Percentiles rank a stretch among this genome's conserved stretches.
Evolutionary conservation across 2,329 filamentous ascomycete species (phyloP).

Genomic region (Exophiala spinifera): DNA sequence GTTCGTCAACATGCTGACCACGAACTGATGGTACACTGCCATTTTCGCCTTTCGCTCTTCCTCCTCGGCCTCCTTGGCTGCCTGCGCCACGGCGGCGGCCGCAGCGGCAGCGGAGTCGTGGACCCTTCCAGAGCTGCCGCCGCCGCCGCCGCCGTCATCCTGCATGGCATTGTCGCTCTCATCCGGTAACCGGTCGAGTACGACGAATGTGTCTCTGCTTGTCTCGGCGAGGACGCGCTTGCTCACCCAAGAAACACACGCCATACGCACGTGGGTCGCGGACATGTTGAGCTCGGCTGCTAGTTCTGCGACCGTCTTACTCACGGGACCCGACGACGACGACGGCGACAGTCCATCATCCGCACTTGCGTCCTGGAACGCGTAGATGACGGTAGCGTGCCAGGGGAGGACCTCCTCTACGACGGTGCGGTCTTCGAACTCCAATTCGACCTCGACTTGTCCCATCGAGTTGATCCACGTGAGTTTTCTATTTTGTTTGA

Average conservation of each 20-base stretch:
- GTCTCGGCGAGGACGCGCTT: conserved; percentile 51
- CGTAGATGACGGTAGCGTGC: conserved; percentile 83
- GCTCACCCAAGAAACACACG: conserved; percentile 61
- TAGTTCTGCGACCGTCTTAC: conserved; percentile 44
- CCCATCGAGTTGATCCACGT: conserved; percentile 84
- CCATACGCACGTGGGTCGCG: conserved; percentile 54
- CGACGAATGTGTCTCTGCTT: conserved; percentile 51
- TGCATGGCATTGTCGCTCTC: conserved; percentile 27
- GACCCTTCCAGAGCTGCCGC: conserved; percentile 16
- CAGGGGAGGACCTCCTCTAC: conserved; percentile 69
- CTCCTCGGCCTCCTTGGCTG: conserved; percentile 46
- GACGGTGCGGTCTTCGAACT: conserved; percentile 75
- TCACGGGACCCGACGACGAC: conserved; percentile 29
- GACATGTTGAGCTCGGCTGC: conserved; percentile 54
- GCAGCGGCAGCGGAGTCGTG: conserved; percentile 11
- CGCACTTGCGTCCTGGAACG: conserved; percentile 58
- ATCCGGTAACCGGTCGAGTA: conserved; percentile 53
- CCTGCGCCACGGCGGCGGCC: conserved; percentile 40
- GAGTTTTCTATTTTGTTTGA: conserved; percentile 81
- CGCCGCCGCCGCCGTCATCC: conserved; percentile 18
- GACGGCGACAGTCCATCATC: conserved; percentile 26
- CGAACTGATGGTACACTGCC: conserved; percentile 84
- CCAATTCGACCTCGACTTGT: conserved; percentile 73
- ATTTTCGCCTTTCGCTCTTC: conserved; percentile 65
- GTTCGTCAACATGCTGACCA: conserved; percentile 93